phyloP scores from a whole-genome alignment of 129 eudicot genomes.

The Saposhnikovia divaricata region DNA sequence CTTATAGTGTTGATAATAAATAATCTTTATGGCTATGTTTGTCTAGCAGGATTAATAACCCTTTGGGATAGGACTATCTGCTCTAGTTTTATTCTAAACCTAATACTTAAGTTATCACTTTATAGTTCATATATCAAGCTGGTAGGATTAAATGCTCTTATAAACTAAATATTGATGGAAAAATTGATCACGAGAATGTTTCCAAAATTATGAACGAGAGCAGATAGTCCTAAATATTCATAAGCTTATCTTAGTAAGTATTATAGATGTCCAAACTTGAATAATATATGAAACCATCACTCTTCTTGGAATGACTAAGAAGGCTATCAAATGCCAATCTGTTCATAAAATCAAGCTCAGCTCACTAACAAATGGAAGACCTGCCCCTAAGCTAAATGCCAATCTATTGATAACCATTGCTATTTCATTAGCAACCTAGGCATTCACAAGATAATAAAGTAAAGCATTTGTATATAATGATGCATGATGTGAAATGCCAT shows the following conservation, averaged over 20 bases:
- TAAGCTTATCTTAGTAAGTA: neutral
- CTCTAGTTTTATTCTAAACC: neutral
- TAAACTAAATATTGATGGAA: neutral
- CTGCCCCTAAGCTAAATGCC: neutral
- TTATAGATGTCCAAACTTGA: neutral
- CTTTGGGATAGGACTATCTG: neutral
- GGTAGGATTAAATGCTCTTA: neutral
- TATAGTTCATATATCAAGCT: neutral
- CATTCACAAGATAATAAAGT: neutral
- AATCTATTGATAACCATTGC: neutral
- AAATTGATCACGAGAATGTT: neutral
- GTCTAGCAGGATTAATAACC: neutral
- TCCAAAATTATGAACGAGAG: neutral
- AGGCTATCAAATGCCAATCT: neutral
- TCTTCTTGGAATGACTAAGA: neutral
- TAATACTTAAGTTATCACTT: neutral
- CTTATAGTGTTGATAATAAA: neutral
- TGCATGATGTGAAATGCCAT: neutral
- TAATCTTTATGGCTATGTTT: neutral
- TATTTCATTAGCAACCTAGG: neutral
- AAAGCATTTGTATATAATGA: neutral
- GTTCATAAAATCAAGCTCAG: neutral
- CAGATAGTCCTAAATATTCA: neutral
- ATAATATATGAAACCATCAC: neutral
- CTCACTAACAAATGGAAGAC: neutral